These are phyloP conservation scores for Cladosporium sp. DNA, from an alignment of 2,329 filamentous ascomycete genomes.

Conservation along the genomic window DNA sequence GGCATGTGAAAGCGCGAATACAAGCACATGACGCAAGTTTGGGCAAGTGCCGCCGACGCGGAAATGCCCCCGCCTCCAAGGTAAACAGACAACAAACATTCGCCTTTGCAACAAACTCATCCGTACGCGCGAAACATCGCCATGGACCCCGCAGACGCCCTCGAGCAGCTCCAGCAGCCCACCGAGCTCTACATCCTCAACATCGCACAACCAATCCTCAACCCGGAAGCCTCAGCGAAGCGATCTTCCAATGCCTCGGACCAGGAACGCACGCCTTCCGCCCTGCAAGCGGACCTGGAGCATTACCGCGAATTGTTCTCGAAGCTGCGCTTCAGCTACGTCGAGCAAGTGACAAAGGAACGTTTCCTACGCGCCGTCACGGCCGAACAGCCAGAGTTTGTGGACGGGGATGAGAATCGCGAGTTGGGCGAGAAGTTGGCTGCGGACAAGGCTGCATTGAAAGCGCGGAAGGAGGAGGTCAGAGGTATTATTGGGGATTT, in stretches of 20 bases:
- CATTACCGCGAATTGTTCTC: constrained; percentile 96
- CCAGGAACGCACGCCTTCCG: constrained; percentile 70
- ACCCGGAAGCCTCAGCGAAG: constrained; percentile 39
- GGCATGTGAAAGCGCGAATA: constrained; percentile 10
- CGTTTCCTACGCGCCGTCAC: constrained; percentile 94
- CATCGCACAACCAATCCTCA: constrained; percentile 40
- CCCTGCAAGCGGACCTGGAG: constrained; percentile 76
- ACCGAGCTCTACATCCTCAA: constrained; percentile 63
- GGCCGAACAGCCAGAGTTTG: constrained; percentile 82
- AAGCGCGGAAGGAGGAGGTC: constrained; percentile 77
- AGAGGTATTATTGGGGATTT: constrained; percentile 70
- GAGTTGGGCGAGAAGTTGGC: constrained; percentile 70
- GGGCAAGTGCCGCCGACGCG: neutral
- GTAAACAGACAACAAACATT: neutral
- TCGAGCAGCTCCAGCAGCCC: constrained; percentile 54
- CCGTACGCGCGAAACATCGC: neutral
- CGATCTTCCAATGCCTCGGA: constrained; percentile 73
- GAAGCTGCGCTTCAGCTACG: constrained; percentile 94
- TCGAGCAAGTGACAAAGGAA: constrained; percentile 98
- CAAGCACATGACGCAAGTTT: constrained; percentile 9
- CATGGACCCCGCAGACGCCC: constrained; percentile 26
- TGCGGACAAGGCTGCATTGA: constrained; percentile 71
- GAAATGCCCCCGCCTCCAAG: neutral
- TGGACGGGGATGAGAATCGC: constrained; percentile 78
- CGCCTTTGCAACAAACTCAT: neutral